These are phyloP conservation scores for Pyrenula aspistea DNA, from an alignment of 495 filamentous ascomycete genomes.

Conservation along the genomic window DNA sequence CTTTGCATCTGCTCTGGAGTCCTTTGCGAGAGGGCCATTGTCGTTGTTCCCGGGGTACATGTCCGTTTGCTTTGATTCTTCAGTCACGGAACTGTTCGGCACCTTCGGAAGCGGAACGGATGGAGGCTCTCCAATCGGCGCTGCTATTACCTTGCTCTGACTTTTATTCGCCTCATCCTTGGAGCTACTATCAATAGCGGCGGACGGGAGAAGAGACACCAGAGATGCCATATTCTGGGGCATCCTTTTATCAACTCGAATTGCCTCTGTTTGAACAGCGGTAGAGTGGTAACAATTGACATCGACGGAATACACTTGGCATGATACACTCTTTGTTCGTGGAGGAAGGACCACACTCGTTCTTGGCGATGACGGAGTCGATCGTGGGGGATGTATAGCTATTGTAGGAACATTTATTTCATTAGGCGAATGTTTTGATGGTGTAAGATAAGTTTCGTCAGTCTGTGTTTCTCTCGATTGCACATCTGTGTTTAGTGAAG, in stretches of 20 bases:
- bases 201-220: slow-evolving; percentile 64
- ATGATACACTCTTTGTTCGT: slow-evolving; percentile 47
- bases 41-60: slow-evolving; percentile 76
- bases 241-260: slow-evolving; percentile 57
- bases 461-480: slow-evolving; percentile 2
- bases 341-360: slow-evolving; percentile 50
- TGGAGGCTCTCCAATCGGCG: slow-evolving; percentile 23
- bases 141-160: slow-evolving; percentile 9
- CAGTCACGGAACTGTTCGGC: slow-evolving; percentile 6
- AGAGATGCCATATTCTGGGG: slow-evolving; percentile 62
- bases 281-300: slow-evolving; percentile 27
- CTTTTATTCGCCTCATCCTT: neutral
- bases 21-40: slow-evolving; percentile 57
- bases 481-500: neutral
- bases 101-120: slow-evolving; percentile 17
- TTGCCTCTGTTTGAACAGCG: slow-evolving; percentile 79
- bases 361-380: slow-evolving; percentile 51
- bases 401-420: slow-evolving; percentile 45
- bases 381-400: slow-evolving; percentile 51
- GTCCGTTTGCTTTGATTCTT: slow-evolving; percentile 36
- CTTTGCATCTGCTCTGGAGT: slow-evolving; percentile 43
- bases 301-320: slow-evolving; percentile 31
- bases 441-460: neutral
- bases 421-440: slow-evolving; percentile 12
- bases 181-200: slow-evolving; percentile 28